Evolutionary conservation across 352 stramenopile genomes (phyloP).

Genomic region (Saprolegnia diclina): DNA sequence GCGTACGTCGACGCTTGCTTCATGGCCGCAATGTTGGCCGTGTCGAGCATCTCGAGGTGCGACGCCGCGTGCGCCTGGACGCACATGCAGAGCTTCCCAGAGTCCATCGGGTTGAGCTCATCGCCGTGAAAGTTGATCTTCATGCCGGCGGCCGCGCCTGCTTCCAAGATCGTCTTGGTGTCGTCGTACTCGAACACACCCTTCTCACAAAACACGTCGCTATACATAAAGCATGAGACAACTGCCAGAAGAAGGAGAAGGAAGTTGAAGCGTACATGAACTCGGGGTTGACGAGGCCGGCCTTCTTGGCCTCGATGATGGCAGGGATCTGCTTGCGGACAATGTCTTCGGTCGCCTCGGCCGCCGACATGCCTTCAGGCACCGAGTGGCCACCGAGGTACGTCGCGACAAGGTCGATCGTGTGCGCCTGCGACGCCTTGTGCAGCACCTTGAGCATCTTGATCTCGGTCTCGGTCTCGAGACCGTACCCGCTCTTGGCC

Average conservation of each 20-base stretch:
- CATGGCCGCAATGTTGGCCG: constrained; percentile 64
- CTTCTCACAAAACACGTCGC: constrained; percentile 82
- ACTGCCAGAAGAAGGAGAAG: background rate
- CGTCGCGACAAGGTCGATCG: constrained; percentile 74
- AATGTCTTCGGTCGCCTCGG: constrained; percentile 60
- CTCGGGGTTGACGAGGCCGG: constrained; percentile 66
- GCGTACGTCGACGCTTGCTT: constrained; percentile 51
- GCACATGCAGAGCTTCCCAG: constrained; percentile 50
- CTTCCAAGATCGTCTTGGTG: constrained; percentile 62
- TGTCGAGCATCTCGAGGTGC: constrained; percentile 70
- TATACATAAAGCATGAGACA: constrained; percentile 12
- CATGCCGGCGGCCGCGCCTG: constrained; percentile 53
- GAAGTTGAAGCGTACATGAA: constrained; percentile 52
- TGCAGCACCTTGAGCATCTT: constrained; percentile 84
- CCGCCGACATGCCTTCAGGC: constrained; percentile 59
- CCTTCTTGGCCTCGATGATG: constrained; percentile 54
- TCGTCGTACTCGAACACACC: constrained; percentile 77
- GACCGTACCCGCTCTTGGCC: constrained; percentile 77
- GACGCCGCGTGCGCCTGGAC: constrained; percentile 61
- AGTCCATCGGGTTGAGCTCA: constrained; percentile 69
- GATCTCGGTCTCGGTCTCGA: constrained; percentile 74
- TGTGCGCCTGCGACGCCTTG: constrained; percentile 40
- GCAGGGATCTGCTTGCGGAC: constrained; percentile 68
- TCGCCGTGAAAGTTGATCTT: constrained; percentile 84
- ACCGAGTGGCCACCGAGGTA: constrained; percentile 73